Base-by-base conservation (phyloP, 345 rosid genomes). In the Clarkia xantiana region DNA sequence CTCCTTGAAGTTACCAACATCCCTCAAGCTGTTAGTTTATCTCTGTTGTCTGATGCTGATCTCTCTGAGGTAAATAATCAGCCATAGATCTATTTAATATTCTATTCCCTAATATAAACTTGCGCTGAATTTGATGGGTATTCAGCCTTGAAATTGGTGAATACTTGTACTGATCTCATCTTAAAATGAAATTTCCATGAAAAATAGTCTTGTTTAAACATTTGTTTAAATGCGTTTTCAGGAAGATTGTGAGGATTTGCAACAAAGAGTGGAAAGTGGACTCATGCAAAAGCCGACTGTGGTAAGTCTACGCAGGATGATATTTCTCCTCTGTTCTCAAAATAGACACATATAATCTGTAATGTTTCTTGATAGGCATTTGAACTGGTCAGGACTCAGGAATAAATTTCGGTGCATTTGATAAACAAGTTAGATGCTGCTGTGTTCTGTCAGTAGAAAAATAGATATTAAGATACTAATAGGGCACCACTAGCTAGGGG, bases 181-280 rank as follows among this genome's bases (percentile, higher is more conserved):
- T 29, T 29, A 29, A 29, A 29, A 3, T 29, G 36, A 29, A 29
- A 7, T 29, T 29, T 29, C 36, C 36, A 29, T 29, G 3, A 7
- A 29, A 29, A 29, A 29, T 29, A 7, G 6, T 29, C 36, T 29
- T 29, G 36, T 29, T 4, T 29, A 29, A 5, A 29, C 4, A 3
- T 29, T 29, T 2, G 9, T 16, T 12, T 29, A 11, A 15, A 25
- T 16, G 25, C 10, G 2, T 29, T 49, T 49, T 15, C 73, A 76
- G 87, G 81, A 77, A 51, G 87, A 80, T 49, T 72, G 78, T 7
- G 63, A 72, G 49, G 81, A 74, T 60, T 62, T 80, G 67, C 49
- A 17, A 15, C 56, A 58, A 49, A 62, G 72, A 59, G 61, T 67
- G 47, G 67, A 67, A 51, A 56, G 50, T 45, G 69, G 75, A 54